These are phyloP conservation scores for Aspergillus sp. DNA, from an alignment of 2,329 filamentous ascomycete species.

Conservation along the genomic window DNA sequence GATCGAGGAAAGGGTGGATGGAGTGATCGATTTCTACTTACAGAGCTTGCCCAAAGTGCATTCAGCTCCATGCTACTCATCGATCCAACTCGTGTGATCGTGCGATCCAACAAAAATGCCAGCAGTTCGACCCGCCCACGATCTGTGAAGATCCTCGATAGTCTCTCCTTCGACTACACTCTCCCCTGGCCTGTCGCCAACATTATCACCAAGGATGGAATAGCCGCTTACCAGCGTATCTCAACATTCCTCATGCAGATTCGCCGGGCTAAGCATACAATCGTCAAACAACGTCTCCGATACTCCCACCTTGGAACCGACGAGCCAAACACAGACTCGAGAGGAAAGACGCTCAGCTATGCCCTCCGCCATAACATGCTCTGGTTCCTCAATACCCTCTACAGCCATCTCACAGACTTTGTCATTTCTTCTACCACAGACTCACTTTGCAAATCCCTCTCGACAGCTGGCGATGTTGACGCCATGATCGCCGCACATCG, in stretches of 20 bases:
- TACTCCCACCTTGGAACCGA: conserved; percentile 36
- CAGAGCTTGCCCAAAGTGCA: conserved; percentile 74
- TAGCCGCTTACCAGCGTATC: conserved; percentile 70
- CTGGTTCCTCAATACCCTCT: conserved; percentile 77
- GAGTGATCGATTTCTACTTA: conserved; percentile 82
- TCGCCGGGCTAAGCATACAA: conserved; percentile 68
- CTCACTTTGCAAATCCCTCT: conserved; percentile 62
- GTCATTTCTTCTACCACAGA: conserved; percentile 67
- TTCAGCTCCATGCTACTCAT: conserved; percentile 60
- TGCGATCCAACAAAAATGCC: conserved; percentile 54
- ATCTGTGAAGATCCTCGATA: conserved; percentile 66
- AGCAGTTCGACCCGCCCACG: conserved; percentile 54
- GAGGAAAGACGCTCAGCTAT: conserved; percentile 43
- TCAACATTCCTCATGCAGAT: conserved; percentile 80
- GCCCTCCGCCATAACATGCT: conserved; percentile 69
- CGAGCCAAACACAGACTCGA: conserved; percentile 44
- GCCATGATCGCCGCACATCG: conserved; percentile 75
- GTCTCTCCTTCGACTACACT: conserved; percentile 69
- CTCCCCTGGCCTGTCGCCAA: conserved; percentile 71
- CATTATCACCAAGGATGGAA: conserved; percentile 69
- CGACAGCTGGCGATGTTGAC: conserved; percentile 72
- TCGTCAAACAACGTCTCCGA: conserved; percentile 58
- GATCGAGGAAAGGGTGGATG: conserved; percentile 65
- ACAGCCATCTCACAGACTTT: conserved; percentile 75
- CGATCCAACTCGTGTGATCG: conserved; percentile 66